Conservation (phyloP, 2,329 filamentous ascomycete species). For the Alternaria brassicicola region DNA sequence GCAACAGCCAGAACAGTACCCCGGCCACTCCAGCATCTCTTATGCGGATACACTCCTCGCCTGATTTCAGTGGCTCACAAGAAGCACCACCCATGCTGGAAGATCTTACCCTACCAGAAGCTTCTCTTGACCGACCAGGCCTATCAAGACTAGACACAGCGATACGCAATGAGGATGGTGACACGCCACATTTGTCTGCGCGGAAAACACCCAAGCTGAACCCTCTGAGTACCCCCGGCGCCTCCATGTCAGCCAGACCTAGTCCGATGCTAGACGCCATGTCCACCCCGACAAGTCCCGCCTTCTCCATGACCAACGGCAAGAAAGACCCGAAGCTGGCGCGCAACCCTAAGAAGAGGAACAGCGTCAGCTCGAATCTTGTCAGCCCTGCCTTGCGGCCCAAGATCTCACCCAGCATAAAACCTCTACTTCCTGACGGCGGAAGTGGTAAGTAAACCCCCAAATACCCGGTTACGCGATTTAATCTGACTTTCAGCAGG, state of each 20-base stretch:
- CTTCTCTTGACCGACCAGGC: constrained; percentile 58
- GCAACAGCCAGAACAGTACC: constrained; percentile 39
- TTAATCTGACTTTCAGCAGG: constrained; percentile 38
- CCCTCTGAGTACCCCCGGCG: constrained; percentile 59
- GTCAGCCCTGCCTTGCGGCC: constrained; percentile 85
- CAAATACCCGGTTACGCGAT: background rate
- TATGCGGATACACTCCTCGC: constrained; percentile 63
- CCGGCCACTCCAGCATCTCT: constrained; percentile 82
- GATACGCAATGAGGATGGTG: constrained; percentile 54
- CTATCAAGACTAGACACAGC: constrained; percentile 60
- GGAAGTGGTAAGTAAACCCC: constrained; percentile 54
- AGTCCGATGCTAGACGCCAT: constrained; percentile 61
- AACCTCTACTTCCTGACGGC: constrained; percentile 79
- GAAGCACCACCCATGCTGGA: constrained; percentile 55
- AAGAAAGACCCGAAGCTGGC: constrained; percentile 41
- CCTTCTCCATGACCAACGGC: constrained; percentile 32
- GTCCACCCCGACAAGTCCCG: constrained; percentile 57
- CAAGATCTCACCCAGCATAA: constrained; percentile 92
- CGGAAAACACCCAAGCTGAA: constrained; percentile 70
- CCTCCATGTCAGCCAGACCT: constrained; percentile 40
- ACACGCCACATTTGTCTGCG: constrained; percentile 67
- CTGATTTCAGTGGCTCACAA: constrained; percentile 33
- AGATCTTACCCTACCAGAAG: constrained; percentile 74
- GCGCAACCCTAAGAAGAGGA: constrained; percentile 50
- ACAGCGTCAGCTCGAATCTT: constrained; percentile 68